These are phyloP conservation scores for Aspergillus puulaauensis DNA, from an alignment of 2,329 filamentous ascomycete species.

Conservation along the genomic window DNA sequence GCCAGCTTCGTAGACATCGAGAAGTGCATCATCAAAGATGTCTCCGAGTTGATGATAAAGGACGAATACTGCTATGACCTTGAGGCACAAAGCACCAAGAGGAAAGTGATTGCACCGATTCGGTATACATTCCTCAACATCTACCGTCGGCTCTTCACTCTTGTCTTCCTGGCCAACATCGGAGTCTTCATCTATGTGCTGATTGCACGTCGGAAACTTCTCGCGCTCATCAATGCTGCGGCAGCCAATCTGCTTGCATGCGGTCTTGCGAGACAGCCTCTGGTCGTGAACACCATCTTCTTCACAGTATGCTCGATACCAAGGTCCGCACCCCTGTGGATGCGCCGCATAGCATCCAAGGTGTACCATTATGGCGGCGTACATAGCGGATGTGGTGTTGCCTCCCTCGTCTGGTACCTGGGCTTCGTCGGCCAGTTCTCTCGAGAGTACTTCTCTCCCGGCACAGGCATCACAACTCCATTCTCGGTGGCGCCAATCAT, in stretches of 20 bases:
- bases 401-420: slow-evolving; percentile 49
- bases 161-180: slow-evolving; percentile 43
- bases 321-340: slow-evolving; percentile 44
- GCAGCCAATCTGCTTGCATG: slow-evolving; percentile 49
- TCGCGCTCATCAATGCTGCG: slow-evolving; percentile 43
- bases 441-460: slow-evolving; percentile 30
- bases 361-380: slow-evolving; percentile 57
- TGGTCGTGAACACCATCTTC: slow-evolving; percentile 55
- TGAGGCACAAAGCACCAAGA: slow-evolving; percentile 27
- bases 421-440: slow-evolving; percentile 39
- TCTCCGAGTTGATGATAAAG: slow-evolving; percentile 18
- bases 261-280: slow-evolving; percentile 52
- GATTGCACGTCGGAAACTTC: slow-evolving; percentile 33
- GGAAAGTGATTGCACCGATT: slow-evolving; percentile 27
- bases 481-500: slow-evolving; percentile 45
- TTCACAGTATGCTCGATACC: slow-evolving; percentile 45
- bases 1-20: slow-evolving; percentile 22
- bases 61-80: slow-evolving; percentile 24
- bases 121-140: slow-evolving; percentile 40
- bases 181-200: slow-evolving; percentile 38
- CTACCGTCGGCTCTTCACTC: slow-evolving; percentile 44
- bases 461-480: slow-evolving; percentile 11
- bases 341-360: slow-evolving; percentile 49
- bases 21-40: slow-evolving; percentile 8
- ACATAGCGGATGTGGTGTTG: slow-evolving; percentile 53